Evolutionary conservation across 202 grass and related monocot species (phyloP).

Genomic region (Schoenoplectus tabernaemontani): DNA sequence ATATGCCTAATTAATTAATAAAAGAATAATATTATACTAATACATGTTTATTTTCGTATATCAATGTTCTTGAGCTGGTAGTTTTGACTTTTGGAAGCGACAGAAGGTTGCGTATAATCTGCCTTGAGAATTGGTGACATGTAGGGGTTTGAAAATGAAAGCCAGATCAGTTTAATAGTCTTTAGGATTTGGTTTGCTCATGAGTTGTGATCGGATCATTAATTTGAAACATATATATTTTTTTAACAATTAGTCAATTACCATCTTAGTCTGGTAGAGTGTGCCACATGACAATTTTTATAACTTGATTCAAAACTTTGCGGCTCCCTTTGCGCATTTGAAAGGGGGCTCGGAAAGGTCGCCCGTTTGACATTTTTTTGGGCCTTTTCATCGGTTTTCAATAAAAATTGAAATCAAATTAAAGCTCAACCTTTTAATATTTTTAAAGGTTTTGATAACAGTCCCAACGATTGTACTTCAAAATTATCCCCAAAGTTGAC

Average conservation of each 20-base stretch:
- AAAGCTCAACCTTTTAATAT: too few species aligned
- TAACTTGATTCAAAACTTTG: conserved; percentile 19
- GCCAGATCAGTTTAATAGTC: not conserved
- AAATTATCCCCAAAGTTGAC: too few species aligned
- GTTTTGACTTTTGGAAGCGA: conserved; percentile 46
- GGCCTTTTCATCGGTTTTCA: too few species aligned
- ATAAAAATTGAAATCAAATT: too few species aligned
- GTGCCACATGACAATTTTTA: conserved; percentile 22
- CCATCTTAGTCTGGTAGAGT: conserved; percentile 16
- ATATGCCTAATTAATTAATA: too few species aligned
- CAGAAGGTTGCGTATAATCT: conserved; percentile 20
- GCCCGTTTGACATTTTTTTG: conserved; percentile 22
- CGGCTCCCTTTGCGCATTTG: conserved; percentile 36
- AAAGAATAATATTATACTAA: too few species aligned
- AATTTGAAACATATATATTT: not conserved
- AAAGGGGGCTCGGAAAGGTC: conserved; percentile 22
- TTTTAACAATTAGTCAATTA: not conserved
- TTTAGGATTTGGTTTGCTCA: conserved; percentile 22
- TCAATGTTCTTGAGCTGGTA: conserved; percentile 29
- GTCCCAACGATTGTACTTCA: too few species aligned
- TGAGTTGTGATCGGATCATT: conserved; percentile 4
- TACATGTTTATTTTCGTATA: not conserved
- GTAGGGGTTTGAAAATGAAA: conserved; percentile 13
- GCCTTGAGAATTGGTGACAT: conserved; percentile 46
- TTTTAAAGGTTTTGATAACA: too few species aligned